Base-by-base conservation (phyloP, 2,329 filamentous ascomycete genomes). In the Fusarium camptoceras region DNA sequence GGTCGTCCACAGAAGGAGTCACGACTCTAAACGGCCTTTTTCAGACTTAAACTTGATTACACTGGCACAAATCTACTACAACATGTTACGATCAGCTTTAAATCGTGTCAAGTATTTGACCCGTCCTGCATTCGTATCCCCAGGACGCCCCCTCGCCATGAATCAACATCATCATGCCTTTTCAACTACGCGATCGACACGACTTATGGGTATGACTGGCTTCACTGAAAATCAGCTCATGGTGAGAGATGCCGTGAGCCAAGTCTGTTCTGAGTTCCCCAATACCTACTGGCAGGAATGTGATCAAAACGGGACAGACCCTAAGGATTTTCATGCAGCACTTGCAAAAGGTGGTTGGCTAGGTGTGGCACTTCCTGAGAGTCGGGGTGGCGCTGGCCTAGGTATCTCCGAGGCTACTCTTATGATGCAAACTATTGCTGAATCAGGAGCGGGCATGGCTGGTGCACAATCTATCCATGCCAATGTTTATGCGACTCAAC, bases 351-450 rank as follows among this genome's bases (percentile, higher is more conserved):
- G 90, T 69, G 92, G 93, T 11, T 96, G 92, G 92, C 86, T 96
- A 42, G 93, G 93, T 5, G 94, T 95, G 70, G 92, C 92, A 0
- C 81, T 96, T 5, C 92, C 92, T 0, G 91, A 94, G 76, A 83
- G 87, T 0, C 85, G 93, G 0, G 93, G 93, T 5, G 93, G 93
- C 1, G 86, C 91, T 2, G 92, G 91, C 0, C 80, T 97, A 12
- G 92, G 89, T 11, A 94, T 96, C 39, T 91, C 91, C 1, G 93
- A 96, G 77, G 93, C 93, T 1, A 93, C 91, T 1, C 92, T 95
- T 87, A 95, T 96, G 92, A 87, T 96, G 84, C 93, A 97, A 74
- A 92, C 92, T 5, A 92, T 94, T 59, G 83, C 91, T 1, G 91
- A 94, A 80, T 90, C 88, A 3, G 93, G 93, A 0, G 93, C 93